phyloP scores from a whole-genome alignment of 768 basidiomycete species.

The Psilocybe azurescens region DNA sequence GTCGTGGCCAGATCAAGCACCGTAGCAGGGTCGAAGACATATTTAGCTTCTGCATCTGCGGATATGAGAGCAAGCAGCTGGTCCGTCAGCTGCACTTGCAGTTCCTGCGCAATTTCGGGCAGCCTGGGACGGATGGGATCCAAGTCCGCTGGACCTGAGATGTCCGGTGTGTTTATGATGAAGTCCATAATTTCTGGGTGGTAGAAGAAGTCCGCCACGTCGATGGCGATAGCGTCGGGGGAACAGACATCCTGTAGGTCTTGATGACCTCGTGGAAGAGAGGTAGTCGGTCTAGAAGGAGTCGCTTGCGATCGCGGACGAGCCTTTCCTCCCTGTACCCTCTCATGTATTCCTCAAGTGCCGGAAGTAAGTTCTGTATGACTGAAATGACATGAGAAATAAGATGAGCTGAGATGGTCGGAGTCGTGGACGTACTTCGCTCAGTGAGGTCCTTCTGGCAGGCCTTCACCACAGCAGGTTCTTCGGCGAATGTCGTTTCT shows the following conservation, averaged over 20 bases:
- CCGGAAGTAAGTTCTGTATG: not conserved
- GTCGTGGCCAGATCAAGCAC: conserved; percentile 32
- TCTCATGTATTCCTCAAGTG: conserved; percentile 5
- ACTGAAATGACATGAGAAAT: not conserved
- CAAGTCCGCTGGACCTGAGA: not conserved
- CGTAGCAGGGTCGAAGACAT: not conserved
- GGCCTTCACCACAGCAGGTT: not conserved
- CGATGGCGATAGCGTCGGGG: not conserved
- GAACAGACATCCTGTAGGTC: not conserved
- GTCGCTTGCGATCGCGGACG: not conserved
- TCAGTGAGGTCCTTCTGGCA: conserved; percentile 18
- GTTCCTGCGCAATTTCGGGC: conserved; percentile 2
- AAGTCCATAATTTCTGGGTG: not conserved
- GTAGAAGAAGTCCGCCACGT: not conserved
- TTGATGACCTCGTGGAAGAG: conserved; percentile 1
- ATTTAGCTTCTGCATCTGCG: not conserved
- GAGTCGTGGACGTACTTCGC: conserved; percentile 3
- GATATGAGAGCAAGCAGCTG: conserved; percentile 10
- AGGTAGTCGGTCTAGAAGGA: conserved; percentile 2
- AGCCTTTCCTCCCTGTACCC: not conserved
- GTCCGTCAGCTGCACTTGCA: not conserved
- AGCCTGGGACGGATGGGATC: not conserved
- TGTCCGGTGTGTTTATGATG: not conserved
- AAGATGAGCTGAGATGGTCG: not conserved
- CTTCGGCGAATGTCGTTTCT: not conserved